These are phyloP conservation scores for Arabis alpina DNA, from an alignment of 345 rosid species.

Conservation along the genomic window DNA sequence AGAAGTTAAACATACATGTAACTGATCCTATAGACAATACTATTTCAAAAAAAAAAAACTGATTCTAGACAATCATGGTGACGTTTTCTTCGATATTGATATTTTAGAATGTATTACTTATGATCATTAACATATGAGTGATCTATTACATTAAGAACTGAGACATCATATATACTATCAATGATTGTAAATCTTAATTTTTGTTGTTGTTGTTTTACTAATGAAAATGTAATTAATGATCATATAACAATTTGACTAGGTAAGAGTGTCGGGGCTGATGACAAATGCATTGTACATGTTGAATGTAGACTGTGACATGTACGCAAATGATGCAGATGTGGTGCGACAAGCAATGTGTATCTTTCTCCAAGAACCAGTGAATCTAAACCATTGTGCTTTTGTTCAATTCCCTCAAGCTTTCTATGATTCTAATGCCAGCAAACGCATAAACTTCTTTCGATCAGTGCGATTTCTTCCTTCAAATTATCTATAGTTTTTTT, in stretches of 20 bases:
- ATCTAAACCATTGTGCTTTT: slow-evolving; percentile 41
- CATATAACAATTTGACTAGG: slow-evolving; percentile 36
- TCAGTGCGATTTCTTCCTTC: slow-evolving; percentile 19
- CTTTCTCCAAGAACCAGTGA: slow-evolving; percentile 32
- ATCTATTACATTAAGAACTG: too few species aligned
- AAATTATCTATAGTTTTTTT: too few species aligned
- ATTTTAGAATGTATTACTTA: too few species aligned
- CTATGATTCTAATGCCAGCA: slow-evolving; percentile 44
- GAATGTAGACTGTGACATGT: slow-evolving; percentile 76
- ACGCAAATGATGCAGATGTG: slow-evolving; percentile 50
- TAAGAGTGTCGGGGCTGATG: slow-evolving; percentile 65
- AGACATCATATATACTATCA: too few species aligned
- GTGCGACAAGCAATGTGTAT: slow-evolving; percentile 54
- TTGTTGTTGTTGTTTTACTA: not conserved
- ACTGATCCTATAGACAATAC: too few species aligned
- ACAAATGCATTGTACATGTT: slow-evolving; percentile 69
- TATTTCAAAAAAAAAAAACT: too few species aligned
- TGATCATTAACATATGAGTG: too few species aligned
- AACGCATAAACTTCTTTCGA: not conserved
- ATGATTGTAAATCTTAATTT: too few species aligned
- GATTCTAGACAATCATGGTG: too few species aligned
- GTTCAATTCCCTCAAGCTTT: slow-evolving; percentile 57
- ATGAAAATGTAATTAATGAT: not conserved
- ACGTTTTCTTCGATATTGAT: too few species aligned
- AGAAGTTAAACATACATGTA: too few species aligned